A percentile compares a stretch with the other conserved stretches of the same genome.
Conservation (phyloP, 345 rosid species). For the Raphanus sativus region DNA sequence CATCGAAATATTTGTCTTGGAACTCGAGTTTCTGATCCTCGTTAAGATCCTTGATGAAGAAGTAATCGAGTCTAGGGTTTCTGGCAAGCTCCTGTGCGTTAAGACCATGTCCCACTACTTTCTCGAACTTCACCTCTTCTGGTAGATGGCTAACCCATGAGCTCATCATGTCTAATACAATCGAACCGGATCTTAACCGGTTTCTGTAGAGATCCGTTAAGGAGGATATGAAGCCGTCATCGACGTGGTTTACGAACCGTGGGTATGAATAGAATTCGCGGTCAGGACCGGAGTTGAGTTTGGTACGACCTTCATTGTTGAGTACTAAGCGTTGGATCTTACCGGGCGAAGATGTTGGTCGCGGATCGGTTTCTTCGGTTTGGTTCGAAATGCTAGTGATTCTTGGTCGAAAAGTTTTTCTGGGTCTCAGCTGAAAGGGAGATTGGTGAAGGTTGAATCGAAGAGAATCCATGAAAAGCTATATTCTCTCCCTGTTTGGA, state of each 20-base stretch:
- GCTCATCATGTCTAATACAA: conserved; percentile 85
- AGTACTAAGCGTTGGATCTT: conserved; percentile 71
- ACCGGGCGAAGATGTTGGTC: conserved; percentile 56
- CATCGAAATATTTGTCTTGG: conserved; percentile 61
- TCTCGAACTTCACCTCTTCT: conserved; percentile 53
- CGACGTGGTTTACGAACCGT: conserved; percentile 87
- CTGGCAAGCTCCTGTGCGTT: conserved; percentile 84
- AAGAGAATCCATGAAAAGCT: conserved; percentile 34
- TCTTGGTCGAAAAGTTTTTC: conserved; percentile 24
- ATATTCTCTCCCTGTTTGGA: neutral
- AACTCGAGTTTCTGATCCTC: conserved; percentile 57
- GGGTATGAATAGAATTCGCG: conserved; percentile 75
- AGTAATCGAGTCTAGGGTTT: conserved; percentile 42
- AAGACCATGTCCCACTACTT: conserved; percentile 91
- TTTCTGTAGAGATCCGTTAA: conserved; percentile 66
- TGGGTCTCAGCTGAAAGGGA: conserved; percentile 22
- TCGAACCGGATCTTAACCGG: conserved; percentile 57
- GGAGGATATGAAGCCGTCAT: conserved; percentile 66
- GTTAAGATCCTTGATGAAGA: conserved; percentile 61
- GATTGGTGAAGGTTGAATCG: conserved; percentile 36
- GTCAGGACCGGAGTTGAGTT: conserved; percentile 60
- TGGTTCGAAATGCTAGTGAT: conserved; percentile 36
- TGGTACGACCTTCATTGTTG: conserved; percentile 62
- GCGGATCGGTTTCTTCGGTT: conserved; percentile 37
- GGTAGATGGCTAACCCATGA: conserved; percentile 95